Evolutionary conservation across 768 basidiomycete genomes (phyloP), one percentile per base, ranked within the genome.

Genomic region (Boletus subparvulus): DNA sequence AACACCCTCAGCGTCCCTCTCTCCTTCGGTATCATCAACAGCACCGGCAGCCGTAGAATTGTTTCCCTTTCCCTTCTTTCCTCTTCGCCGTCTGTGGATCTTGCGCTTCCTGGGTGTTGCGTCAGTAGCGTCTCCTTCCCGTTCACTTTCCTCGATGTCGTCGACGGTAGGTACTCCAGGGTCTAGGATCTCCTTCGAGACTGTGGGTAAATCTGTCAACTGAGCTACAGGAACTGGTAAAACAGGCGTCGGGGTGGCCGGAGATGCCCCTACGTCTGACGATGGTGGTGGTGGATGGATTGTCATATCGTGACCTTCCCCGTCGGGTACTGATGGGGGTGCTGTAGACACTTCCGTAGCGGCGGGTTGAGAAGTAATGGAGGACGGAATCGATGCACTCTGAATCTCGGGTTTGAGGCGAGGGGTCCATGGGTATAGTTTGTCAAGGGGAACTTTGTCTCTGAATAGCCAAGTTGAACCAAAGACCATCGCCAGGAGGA

Each of bases 131-230:
- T 79, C 76, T 3, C 70, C 77, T 61, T 83, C 84, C 62, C 80
- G 84, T 54, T 84, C 84, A 37, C 83, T 82, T 12, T 83, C 86
- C n/a, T 84, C 86, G 3, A 70, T 77, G 48, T 79, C 84, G 40
- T 65, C 75, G 42, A 58, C 67, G 2, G 54, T 46, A 26, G 36
- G 42, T 28, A 32, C 8, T 11, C 39, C 45, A 26, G 56, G 52
- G 13, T 72, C 70, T 28, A 21, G 26, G 4, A 36, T 39, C 35
- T 30, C 46, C 12, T 55, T 63, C 19, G 41, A 45, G n/a, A 47
- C 2, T 19, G 30, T 40, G 4, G 50, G 50, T 17, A 58, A 50
- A 35, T 61, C 61, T 8, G 51, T 43, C 40, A 57, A 30, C 3
- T 56, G 56, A 33, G 47, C 43, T 3, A 49, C 44, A 42, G 50